phyloP scores from a whole-genome alignment of 2,329 filamentous ascomycete species.

The Thermothelomyces thermophilus region DNA sequence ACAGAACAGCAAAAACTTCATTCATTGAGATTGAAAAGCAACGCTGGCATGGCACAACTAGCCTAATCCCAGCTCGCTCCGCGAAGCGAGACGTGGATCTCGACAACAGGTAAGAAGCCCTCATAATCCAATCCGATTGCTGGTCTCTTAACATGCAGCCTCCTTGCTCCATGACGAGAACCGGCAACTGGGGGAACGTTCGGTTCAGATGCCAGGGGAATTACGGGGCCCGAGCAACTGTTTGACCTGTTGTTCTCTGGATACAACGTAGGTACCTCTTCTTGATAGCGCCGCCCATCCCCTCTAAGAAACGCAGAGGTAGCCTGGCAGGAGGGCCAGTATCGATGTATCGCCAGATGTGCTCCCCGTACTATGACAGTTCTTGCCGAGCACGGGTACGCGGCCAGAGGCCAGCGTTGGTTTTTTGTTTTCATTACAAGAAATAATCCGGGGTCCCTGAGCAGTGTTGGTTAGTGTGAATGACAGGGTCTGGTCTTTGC shows the following conservation, averaged over 20 bases:
- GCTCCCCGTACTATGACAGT: neutral
- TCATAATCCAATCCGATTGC: neutral
- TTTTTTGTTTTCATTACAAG: slow-evolving; percentile 54
- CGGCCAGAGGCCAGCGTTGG: slow-evolving; percentile 9
- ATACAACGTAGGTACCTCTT: slow-evolving; percentile 7
- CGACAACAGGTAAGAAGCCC: neutral
- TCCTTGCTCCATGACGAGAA: neutral
- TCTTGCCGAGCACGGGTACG: slow-evolving; percentile 7
- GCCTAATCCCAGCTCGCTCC: neutral
- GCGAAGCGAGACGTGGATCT: neutral
- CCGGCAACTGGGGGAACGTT: neutral
- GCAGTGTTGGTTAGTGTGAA: neutral
- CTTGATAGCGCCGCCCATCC: too few relatives aligned
- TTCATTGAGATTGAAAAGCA: slow-evolving; percentile 1
- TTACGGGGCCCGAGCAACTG: neutral
- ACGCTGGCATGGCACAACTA: slow-evolving; percentile 3
- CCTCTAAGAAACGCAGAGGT: neutral
- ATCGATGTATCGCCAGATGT: slow-evolving; percentile 2
- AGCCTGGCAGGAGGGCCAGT: neutral
- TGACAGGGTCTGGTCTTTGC: neutral
- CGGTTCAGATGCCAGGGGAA: neutral
- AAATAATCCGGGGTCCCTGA: slow-evolving; percentile 95
- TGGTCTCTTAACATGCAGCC: neutral
- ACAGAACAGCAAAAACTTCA: neutral
- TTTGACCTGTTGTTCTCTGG: neutral